Evolutionary conservation across 441 rosid genomes (phyloP), one percentile per base, ranked within the genome.

Genomic region (Euphorbia corollata): DNA sequence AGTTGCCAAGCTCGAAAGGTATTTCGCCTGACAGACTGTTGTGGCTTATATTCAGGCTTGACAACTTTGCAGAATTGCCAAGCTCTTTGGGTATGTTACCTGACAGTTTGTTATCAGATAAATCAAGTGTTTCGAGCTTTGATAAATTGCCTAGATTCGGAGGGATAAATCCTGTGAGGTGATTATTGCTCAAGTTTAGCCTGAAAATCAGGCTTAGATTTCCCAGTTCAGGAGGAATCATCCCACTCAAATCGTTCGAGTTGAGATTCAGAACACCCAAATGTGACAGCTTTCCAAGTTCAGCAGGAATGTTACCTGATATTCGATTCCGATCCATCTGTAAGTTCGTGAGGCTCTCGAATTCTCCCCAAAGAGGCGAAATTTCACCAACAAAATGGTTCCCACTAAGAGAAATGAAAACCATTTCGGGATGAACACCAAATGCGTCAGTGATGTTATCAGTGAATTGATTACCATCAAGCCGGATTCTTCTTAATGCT

Each of bases 331-430:
- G 67, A 15, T 79, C 88, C 70, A 86, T 72, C 75, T 70, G 71
- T 70, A 86, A 74, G 68, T 70, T 80, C n/a, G 83, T 74, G 69
- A 88, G 86, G 61, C 76, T 83, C 16, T 22, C 39, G 72, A 91
- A 88, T 63, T 80, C 76, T 27, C 94, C 94, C 94, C 95, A 86
- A 11, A 32, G 32, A 13, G 79, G 57, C 0, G 89, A 88, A 54
- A 86, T 75, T 68, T 76, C 62, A 53, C 95, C 91, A 20, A 58
- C 60, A 30, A 88, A 80, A 41, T 64, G 83, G 70, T 88, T 88
- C 56, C 67, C 63, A 20, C 80, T 82, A 19, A 86, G 76, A 65
- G 72, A 22, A 30, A 84, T 38, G 67, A 71, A 86, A 47, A 8
- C 56, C 20, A 88, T 85, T 23, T 24, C 3, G 2, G 81, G 83